Conservation (phyloP, 2,329 filamentous ascomycete species). For the Pleoardoris graminearum region DNA sequence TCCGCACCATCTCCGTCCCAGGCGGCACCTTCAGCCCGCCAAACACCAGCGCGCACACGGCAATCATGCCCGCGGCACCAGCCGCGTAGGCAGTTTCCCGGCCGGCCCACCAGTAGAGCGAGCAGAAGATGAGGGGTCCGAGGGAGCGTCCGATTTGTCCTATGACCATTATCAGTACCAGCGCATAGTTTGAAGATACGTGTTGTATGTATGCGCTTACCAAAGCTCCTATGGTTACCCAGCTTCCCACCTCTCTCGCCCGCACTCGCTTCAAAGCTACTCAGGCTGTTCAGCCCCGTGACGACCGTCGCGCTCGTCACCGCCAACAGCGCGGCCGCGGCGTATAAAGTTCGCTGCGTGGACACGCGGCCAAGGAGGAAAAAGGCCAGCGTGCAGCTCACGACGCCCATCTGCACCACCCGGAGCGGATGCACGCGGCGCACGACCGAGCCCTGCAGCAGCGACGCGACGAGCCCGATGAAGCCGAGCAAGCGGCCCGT, state of each 20-base stretch:
- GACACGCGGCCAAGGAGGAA: conserved; percentile 72
- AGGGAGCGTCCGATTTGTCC: conserved; percentile 87
- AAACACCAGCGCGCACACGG: conserved; percentile 72
- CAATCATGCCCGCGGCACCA: conserved; percentile 78
- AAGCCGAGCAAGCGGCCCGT: conserved; percentile 88
- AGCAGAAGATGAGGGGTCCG: conserved; percentile 88
- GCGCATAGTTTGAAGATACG: not conserved
- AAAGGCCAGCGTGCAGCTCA: conserved; percentile 78
- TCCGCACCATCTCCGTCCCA: conserved; percentile 39
- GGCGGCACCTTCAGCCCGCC: conserved; percentile 69
- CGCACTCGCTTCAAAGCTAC: conserved; percentile 82
- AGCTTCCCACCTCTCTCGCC: conserved; percentile 84
- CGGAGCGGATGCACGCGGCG: conserved; percentile 79
- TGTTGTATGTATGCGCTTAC: conserved; percentile 36
- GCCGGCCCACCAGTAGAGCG: conserved; percentile 98
- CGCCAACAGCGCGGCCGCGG: conserved; percentile 80
- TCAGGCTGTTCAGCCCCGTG: conserved; percentile 87
- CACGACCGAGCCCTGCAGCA: conserved; percentile 93
- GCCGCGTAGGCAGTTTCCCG: conserved; percentile 80
- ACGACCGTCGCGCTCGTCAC: conserved; percentile 94
- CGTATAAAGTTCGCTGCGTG: conserved; percentile 72
- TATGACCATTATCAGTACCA: conserved; percentile 41
- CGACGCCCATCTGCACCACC: conserved; percentile 77
- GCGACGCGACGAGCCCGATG: conserved; percentile 84
- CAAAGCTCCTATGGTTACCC: conserved; percentile 74